Base-by-base conservation (phyloP, 768 basidiomycete genomes). In the Tricholomella constricta region DNA sequence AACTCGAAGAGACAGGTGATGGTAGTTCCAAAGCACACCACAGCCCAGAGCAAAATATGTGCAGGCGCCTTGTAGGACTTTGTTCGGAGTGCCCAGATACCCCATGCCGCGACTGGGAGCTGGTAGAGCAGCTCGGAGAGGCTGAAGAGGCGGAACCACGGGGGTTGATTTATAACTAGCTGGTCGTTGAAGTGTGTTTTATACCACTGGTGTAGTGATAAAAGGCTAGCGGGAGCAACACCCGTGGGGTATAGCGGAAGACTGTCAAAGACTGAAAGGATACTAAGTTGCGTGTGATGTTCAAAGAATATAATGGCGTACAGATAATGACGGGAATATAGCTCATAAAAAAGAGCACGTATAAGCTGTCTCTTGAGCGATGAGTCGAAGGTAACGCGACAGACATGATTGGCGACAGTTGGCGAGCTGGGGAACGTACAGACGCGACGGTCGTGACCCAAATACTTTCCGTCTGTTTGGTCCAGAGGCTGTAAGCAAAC, bases 111-210 rank as follows among this genome's bases (percentile, higher is more conserved):
- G 19, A 62, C 48, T 31, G 63, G 63, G 14, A 64, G 57, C 29
- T 64, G 58, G 17, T 62, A 64, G 40, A 64, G 19, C 22, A 52
- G 37, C 29, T 64, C 63, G 43, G 48, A 47, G 25, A 62, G 57
- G 41, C 56, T 54, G 36, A 64, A 64, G 7, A 60, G 46, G 41
- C 55, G 63, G 34, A 64, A 64, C 63, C 63, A 64, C 19, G 56
- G 43, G 31, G 63, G 61, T 36, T 59, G 56, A 14, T 52, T 37
- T 22, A 62, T 58, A 20, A 62, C 55, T 11, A 64, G 63, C 31
- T 64, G 63, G 34, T 64, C 63, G 23, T 64, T 64, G 22, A 60
- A 64, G 15, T 56, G 42, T 2, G 20, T 23, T 45, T 56, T 48
- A 44, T 64, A 64, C 49, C 50, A 60, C 6, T 62, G 32, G 31